These are phyloP conservation scores for Platismatia glauca DNA, from an alignment of 495 filamentous ascomycete genomes.

Conservation along the genomic window DNA sequence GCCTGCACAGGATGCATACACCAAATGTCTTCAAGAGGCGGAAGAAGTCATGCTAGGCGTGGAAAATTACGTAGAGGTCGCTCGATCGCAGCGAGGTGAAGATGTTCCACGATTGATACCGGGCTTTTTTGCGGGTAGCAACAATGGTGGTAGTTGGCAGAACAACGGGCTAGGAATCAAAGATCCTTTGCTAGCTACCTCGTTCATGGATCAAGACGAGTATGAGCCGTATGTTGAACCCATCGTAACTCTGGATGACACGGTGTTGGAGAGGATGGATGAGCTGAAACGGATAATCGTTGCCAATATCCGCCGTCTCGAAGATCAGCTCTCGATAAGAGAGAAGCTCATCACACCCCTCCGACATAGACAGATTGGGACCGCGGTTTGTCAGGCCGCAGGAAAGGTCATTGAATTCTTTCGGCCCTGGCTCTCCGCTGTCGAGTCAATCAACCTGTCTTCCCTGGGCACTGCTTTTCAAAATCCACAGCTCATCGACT, in stretches of 20 bases:
- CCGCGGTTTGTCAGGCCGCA: slow-evolving; percentile 63
- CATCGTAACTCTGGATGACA: slow-evolving; percentile 59
- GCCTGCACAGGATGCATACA: slow-evolving; percentile 72
- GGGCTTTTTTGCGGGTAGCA: slow-evolving; percentile 80
- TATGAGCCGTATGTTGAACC: slow-evolving; percentile 65
- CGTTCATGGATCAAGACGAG: slow-evolving; percentile 73
- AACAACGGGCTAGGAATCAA: slow-evolving; percentile 69
- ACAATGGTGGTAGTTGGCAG: slow-evolving; percentile 81
- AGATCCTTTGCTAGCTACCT: slow-evolving; percentile 60
- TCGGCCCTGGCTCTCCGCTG: slow-evolving; percentile 73
- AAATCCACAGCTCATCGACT: slow-evolving; percentile 79
- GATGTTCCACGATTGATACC: slow-evolving; percentile 81
- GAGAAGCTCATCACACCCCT: slow-evolving; percentile 67
- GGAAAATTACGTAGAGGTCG: slow-evolving; percentile 91
- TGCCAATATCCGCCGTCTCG: slow-evolving; percentile 71
- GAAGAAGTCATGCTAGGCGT: slow-evolving; percentile 90
- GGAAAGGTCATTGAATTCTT: slow-evolving; percentile 75
- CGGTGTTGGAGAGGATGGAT: slow-evolving; percentile 73
- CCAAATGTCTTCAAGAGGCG: slow-evolving; percentile 91
- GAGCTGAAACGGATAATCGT: slow-evolving; percentile 72
- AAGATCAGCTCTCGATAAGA: slow-evolving; percentile 67
- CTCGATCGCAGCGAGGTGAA: slow-evolving; percentile 81
- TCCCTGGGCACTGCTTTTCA: slow-evolving; percentile 59
- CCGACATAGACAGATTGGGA: slow-evolving; percentile 63
- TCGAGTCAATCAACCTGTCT: slow-evolving; percentile 82